phyloP scores from a whole-genome alignment of 345 rosid genomes.

The Stellera chamaejasme region DNA sequence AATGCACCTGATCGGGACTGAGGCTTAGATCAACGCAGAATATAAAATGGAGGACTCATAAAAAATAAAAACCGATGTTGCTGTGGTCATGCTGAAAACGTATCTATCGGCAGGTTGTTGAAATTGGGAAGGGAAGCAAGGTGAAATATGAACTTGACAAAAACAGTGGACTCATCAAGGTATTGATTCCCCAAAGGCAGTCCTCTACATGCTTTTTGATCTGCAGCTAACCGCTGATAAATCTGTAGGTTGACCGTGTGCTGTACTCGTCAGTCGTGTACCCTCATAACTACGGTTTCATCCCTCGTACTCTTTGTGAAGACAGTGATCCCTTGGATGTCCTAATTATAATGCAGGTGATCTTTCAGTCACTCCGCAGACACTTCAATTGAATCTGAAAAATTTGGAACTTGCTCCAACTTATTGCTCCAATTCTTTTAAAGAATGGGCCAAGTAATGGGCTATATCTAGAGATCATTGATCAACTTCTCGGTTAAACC shows the following conservation, averaged over 20 bases:
- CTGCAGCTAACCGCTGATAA: slow-evolving; percentile 12
- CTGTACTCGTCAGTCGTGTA: slow-evolving; percentile 96
- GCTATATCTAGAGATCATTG: background rate
- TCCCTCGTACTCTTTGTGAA: slow-evolving; percentile 96
- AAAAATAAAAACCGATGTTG: background rate
- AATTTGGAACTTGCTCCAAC: no score
- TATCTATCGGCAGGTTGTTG: slow-evolving; percentile 58
- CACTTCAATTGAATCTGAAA: no score
- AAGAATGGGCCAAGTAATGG: background rate
- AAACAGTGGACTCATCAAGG: slow-evolving; percentile 92
- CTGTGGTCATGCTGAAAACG: background rate
- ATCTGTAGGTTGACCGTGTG: slow-evolving; percentile 76
- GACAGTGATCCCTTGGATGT: slow-evolving; percentile 98
- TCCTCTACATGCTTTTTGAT: slow-evolving; percentile 6
- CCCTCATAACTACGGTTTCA: slow-evolving; percentile 99
- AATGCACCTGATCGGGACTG: background rate
- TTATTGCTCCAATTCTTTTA: background rate
- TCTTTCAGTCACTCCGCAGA: no score
- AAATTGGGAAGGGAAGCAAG: slow-evolving; percentile 92
- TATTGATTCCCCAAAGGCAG: slow-evolving; percentile 12
- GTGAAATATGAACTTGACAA: slow-evolving; percentile 99
- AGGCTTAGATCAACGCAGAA: background rate
- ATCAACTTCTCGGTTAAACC: no score
- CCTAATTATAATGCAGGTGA: slow-evolving; percentile 94
- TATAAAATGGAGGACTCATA: background rate